Evolutionary conservation across 73 alveolate species (phyloP).

Genomic region (Durusdinium trenchii): DNA sequence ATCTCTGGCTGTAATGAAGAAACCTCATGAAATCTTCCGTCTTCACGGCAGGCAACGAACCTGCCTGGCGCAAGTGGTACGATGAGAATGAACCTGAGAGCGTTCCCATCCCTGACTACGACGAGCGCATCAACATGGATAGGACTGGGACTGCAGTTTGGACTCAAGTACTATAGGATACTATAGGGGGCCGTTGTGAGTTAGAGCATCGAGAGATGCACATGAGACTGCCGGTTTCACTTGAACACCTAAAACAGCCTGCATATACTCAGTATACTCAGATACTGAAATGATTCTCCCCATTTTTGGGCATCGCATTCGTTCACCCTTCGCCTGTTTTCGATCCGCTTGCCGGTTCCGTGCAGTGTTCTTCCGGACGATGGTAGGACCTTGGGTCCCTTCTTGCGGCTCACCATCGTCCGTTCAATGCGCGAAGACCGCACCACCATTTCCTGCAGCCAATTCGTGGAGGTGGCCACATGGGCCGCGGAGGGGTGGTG

Average conservation of each 20-base stretch:
- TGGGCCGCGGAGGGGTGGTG: conserved; percentile 68
- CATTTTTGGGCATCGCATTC: neutral
- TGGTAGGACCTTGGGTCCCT: conserved; percentile 97
- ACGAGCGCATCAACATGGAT: conserved; percentile 98
- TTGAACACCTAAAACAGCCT: no score
- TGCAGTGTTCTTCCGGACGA: neutral
- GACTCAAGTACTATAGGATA: no score
- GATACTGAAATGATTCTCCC: neutral
- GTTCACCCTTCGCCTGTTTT: neutral
- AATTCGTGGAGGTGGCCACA: conserved; percentile 96
- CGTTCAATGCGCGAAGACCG: conserved; percentile 99
- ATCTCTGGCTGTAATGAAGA: neutral
- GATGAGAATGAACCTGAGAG: conserved; percentile 98
- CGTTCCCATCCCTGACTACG: conserved; percentile 98
- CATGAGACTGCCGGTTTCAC: no score
- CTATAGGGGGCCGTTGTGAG: no score
- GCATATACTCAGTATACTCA: neutral
- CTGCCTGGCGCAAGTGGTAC: conserved; percentile 97
- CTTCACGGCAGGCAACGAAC: conserved; percentile 95
- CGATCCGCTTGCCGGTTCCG: neutral
- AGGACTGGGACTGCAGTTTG: no score
- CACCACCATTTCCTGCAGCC: conserved; percentile 98
- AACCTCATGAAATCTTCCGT: neutral
- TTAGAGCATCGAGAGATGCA: no score
- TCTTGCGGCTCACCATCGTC: conserved; percentile 98